These are phyloP conservation scores for Tylopilus intermedius DNA, from an alignment of 768 basidiomycete genomes.

Conservation along the genomic window DNA sequence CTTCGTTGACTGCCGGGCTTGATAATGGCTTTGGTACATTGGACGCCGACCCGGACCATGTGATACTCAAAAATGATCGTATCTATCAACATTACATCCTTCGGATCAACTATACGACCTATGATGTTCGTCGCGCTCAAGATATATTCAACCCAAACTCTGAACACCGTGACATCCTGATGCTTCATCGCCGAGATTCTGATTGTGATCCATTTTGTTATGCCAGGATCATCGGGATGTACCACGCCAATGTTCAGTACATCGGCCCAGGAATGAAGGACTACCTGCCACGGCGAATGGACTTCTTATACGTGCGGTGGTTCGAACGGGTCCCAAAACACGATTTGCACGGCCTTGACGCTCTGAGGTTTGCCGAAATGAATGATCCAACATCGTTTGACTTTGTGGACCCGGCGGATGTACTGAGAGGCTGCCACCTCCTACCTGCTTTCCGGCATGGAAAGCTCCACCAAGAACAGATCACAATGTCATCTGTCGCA, in stretches of 20 bases:
- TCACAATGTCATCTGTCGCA: not conserved
- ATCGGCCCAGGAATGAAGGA: not conserved
- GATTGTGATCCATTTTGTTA: not conserved
- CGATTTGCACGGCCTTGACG: not conserved
- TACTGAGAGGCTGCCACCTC: not conserved
- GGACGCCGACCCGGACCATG: not conserved
- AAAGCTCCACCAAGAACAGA: not conserved
- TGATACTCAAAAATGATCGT: not conserved
- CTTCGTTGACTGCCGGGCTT: not conserved
- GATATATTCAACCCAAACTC: not conserved
- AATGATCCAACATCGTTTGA: not conserved
- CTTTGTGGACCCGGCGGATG: not conserved
- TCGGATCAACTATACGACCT: not conserved
- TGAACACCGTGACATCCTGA: not conserved
- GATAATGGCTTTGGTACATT: not conserved
- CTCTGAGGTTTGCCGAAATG: not conserved
- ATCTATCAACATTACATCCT: not conserved
- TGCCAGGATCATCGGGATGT: not conserved
- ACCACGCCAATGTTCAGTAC: not conserved
- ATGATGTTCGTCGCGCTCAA: not conserved
- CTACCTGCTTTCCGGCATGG: not conserved
- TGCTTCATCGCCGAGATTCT: not conserved
- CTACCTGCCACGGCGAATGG: not conserved
- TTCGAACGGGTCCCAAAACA: not conserved
- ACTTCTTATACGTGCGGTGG: not conserved